Base-by-base conservation (phyloP, 2,329 filamentous ascomycete species). In the Triangularia verruculosa region DNA sequence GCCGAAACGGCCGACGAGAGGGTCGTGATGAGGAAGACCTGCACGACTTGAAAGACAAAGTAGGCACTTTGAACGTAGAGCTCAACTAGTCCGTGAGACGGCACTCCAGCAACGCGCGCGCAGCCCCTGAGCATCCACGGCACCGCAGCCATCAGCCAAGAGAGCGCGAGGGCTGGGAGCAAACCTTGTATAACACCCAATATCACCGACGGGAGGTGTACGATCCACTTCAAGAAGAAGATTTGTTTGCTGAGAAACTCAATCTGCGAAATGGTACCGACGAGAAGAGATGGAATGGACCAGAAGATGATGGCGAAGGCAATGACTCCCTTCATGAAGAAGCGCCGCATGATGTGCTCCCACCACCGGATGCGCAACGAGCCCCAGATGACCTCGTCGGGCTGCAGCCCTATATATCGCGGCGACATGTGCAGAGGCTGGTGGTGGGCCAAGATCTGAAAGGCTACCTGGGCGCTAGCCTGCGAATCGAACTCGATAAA, bases 401-500 rank as follows among this genome's bases (percentile, higher is more conserved):
- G 94, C 60, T 85, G 86, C 59, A 97, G 82, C 54, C 92, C 93
- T 62, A 94, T 93, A 72, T 89, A 92, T 28, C 92, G 88, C 56
- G 93, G 92, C 22, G 89, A 86, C 89, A 97, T 93, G 75, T 93
- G 90, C 51, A 94, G 80, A 27, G 90, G 88, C 61, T 91, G 86
- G 74, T 95, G 91, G 77, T 95, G 91, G 6, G 92, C 86, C 27
- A 96, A 81, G 20, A 87, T 89, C 76, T 97, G 93, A 76, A 85
- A 96, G 24, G 94, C 93, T 63, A 84, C 81, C 75, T 99, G 94
- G 8, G 95, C 95, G 65, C 92, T 91, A 24, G 88, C 84, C 73
- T 96, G 91, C 3, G 85, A 87, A 67, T 86, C 84, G 73, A 97
- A 99, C 73, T 98, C 93, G 67, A 99, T 91, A 71, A 99, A 98